Evolutionary conservation across 2,329 filamentous ascomycete genomes (phyloP).

Genomic region (Botrytis pseudocinerea): DNA sequence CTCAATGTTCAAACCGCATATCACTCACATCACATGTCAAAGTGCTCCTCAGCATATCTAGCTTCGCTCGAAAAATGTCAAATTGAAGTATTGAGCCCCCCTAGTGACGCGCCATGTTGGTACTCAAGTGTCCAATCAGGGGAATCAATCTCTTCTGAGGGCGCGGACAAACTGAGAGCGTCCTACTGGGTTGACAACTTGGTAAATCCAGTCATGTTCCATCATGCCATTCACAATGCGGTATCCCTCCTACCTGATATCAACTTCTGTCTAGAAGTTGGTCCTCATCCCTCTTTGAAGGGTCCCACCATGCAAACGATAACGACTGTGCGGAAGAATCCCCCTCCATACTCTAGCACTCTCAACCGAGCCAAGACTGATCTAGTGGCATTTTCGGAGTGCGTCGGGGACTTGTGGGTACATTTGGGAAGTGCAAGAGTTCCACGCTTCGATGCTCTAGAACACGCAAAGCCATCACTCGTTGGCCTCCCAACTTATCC

Average conservation of each 20-base stretch:
- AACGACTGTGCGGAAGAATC: conserved; percentile 12
- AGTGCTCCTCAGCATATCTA: conserved; percentile 29
- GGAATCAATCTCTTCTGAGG: not conserved
- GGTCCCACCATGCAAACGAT: conserved; percentile 29
- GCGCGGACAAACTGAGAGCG: conserved; percentile 20
- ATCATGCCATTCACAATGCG: conserved; percentile 41
- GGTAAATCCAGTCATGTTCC: conserved; percentile 45
- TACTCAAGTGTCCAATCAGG: not conserved
- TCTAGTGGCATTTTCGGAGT: conserved; percentile 21
- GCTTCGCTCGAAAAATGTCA: not conserved
- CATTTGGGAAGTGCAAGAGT: conserved; percentile 20
- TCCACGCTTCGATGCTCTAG: not conserved
- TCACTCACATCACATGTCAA: conserved; percentile 36
- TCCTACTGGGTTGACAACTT: conserved; percentile 45
- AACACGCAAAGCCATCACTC: not conserved
- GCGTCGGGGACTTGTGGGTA: conserved; percentile 18
- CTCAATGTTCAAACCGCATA: conserved; percentile 29
- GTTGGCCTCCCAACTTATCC: not conserved
- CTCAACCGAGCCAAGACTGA: conserved; percentile 24
- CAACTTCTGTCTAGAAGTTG: conserved; percentile 32
- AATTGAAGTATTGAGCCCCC: conserved; percentile 35
- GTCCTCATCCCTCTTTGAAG: conserved; percentile 33
- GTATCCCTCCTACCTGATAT: conserved; percentile 22
- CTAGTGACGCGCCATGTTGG: not conserved
- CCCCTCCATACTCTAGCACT: conserved; percentile 27